These are phyloP conservation scores for Citrus inodora DNA, from an alignment of 345 rosid species.

Conservation along the genomic window DNA sequence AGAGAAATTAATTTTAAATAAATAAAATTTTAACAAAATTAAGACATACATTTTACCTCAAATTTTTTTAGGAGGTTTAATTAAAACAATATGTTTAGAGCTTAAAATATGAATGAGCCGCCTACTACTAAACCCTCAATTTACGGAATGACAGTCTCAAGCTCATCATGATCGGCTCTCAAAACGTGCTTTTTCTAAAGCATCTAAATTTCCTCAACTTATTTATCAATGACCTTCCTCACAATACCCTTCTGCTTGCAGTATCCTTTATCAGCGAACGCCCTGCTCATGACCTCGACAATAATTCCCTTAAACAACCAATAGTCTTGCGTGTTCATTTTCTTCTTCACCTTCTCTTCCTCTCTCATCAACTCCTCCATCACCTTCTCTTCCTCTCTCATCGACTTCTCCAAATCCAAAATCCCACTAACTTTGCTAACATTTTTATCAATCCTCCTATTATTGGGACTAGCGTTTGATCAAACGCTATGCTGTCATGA, in stretches of 20 bases:
- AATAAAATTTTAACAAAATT: too few relatives aligned
- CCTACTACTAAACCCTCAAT: slow-evolving; percentile 54
- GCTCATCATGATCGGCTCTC: slow-evolving; percentile 92
- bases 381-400: slow-evolving; percentile 81
- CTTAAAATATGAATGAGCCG: too few relatives aligned
- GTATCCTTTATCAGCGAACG: slow-evolving; percentile 72
- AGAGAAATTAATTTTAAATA: too few relatives aligned
- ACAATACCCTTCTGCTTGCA: slow-evolving; percentile 89
- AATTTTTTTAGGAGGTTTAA: too few relatives aligned
- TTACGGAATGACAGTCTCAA: slow-evolving; percentile 90
- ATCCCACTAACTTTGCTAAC: slow-evolving; percentile 27
- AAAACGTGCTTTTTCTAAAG: slow-evolving; percentile 69
- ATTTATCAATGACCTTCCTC: slow-evolving; percentile 75
- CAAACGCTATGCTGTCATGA: too few relatives aligned
- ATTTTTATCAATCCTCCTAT: slow-evolving; percentile 28
- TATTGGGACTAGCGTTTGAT: background rate
- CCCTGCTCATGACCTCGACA: slow-evolving; percentile 89
- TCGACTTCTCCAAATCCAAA: slow-evolving; percentile 78
- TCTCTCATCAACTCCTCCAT: slow-evolving; percentile 65
- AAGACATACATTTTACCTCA: too few relatives aligned
- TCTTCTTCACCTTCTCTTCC: slow-evolving; percentile 80
- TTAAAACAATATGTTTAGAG: too few relatives aligned
- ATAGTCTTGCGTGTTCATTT: slow-evolving; percentile 74
- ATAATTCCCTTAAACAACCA: slow-evolving; percentile 81
- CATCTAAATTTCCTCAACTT: slow-evolving; percentile 86